phyloP scores from a whole-genome alignment of 345 rosid genomes.

The Populus deltoides region DNA sequence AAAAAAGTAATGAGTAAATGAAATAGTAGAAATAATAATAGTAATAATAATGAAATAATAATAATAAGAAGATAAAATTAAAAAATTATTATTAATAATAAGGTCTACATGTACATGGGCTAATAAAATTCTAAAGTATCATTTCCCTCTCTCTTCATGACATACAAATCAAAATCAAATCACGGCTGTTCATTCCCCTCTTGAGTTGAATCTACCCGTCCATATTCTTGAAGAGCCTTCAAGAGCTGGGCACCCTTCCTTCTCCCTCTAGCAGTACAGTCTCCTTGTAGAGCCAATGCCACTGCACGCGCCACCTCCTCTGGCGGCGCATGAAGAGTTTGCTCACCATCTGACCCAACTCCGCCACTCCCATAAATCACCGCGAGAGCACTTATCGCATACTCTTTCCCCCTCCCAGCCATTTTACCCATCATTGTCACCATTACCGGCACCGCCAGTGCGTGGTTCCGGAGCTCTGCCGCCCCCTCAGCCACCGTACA shows the following conservation, averaged over 20 bases:
- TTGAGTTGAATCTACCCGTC: slow-evolving; percentile 48
- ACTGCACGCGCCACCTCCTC: slow-evolving; percentile 91
- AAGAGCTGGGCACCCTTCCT: slow-evolving; percentile 81
- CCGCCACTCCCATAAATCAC: slow-evolving; percentile 50
- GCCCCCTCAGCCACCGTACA: slow-evolving; percentile 77
- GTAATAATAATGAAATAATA: too few relatives aligned
- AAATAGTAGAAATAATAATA: too few relatives aligned
- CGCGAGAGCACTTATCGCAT: slow-evolving; percentile 70
- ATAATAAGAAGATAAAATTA: too few relatives aligned
- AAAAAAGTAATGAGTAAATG: too few relatives aligned
- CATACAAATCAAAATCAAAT: slow-evolving; percentile 8
- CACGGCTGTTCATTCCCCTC: slow-evolving; percentile 39
- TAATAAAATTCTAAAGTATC: background rate
- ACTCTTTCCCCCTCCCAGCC: slow-evolving; percentile 77
- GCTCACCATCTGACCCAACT: slow-evolving; percentile 16
- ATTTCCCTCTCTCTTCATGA: background rate
- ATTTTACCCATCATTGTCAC: slow-evolving; percentile 82
- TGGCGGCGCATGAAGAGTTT: slow-evolving; percentile 51
- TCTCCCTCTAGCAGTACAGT: slow-evolving; percentile 67
- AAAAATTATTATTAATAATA: too few relatives aligned
- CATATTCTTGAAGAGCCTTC: slow-evolving; percentile 62
- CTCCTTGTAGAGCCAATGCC: slow-evolving; percentile 67
- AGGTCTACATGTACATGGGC: background rate
- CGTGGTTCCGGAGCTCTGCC: slow-evolving; percentile 71
- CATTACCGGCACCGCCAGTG: slow-evolving; percentile 87